phyloP scores from a whole-genome alignment of 192 early-diverging fungal genomes.

The Linnemannia hyalina region DNA sequence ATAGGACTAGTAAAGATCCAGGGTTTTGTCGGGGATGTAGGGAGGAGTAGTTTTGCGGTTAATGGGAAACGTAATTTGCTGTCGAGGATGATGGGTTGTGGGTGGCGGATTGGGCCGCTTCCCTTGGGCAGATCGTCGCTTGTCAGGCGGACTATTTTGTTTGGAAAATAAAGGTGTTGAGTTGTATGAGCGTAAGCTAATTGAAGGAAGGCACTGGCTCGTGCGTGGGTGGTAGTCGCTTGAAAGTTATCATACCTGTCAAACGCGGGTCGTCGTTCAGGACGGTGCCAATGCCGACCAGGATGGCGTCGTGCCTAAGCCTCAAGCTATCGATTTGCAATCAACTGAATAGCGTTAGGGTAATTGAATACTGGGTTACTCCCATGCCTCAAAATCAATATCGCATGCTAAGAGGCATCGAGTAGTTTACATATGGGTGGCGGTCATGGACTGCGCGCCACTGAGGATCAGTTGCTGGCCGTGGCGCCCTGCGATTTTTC shows the following conservation, averaged over 20 bases:
- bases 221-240: background rate
- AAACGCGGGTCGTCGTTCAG: slow-evolving; percentile 86
- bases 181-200: background rate
- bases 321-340: slow-evolving; percentile 63
- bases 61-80: slow-evolving; percentile 73
- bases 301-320: slow-evolving; percentile 80
- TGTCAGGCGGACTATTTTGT: slow-evolving; percentile 25
- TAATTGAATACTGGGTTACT: slow-evolving; percentile 17
- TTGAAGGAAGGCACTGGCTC: background rate
- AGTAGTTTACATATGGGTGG: slow-evolving; percentile 77
- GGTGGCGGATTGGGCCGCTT: slow-evolving; percentile 58
- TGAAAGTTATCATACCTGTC: slow-evolving; percentile 53
- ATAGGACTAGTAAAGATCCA: slow-evolving; percentile 67
- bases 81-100: slow-evolving; percentile 87
- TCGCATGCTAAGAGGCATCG: too few species aligned
- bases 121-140: slow-evolving; percentile 18
- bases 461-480: slow-evolving; percentile 78
- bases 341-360: background rate
- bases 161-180: background rate
- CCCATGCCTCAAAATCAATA: background rate
- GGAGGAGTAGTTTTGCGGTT: slow-evolving; percentile 65
- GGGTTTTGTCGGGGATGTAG: slow-evolving; percentile 59
- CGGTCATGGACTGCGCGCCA: slow-evolving; percentile 76
- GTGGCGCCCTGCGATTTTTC: slow-evolving; percentile 73
- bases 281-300: slow-evolving; percentile 89